Conservation (phyloP, 495 filamentous ascomycete genomes). For the Aspergillus avenaceus region DNA sequence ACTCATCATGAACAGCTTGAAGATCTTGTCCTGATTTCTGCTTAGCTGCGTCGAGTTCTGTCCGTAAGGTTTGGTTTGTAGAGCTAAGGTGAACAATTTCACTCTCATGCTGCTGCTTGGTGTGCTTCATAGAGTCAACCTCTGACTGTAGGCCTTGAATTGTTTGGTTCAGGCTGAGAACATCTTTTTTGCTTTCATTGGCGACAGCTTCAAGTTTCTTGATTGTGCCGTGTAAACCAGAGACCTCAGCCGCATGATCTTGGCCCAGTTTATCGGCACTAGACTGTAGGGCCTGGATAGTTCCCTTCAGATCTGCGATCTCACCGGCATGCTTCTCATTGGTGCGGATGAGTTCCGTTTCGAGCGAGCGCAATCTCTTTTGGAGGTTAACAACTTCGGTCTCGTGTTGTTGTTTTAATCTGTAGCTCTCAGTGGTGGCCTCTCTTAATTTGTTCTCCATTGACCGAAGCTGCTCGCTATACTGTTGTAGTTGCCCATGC, state of each 20-base stretch:
- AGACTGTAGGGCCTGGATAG: conserved; percentile 50
- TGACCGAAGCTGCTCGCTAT: conserved; percentile 46
- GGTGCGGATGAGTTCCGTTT: conserved; percentile 56
- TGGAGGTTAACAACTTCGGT: conserved; percentile 61
- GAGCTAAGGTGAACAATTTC: conserved; percentile 10
- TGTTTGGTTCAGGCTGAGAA: conserved; percentile 13
- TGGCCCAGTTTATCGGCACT: conserved; percentile 49
- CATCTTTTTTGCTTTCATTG: conserved; percentile 42
- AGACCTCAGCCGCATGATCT: conserved; percentile 52
- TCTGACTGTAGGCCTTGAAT: conserved; percentile 43
- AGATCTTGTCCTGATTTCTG: conserved; percentile 51
- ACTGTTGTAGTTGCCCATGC: conserved; percentile 42
- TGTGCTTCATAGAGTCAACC: conserved; percentile 3
- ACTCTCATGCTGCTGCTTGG: conserved; percentile 4
- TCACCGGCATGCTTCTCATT: conserved; percentile 51
- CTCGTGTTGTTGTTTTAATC: conserved; percentile 50
- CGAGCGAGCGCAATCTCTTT: conserved; percentile 53
- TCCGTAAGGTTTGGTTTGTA: not conserved
- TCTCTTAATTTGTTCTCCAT: conserved; percentile 45
- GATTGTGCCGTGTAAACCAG: conserved; percentile 52
- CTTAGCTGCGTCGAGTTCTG: conserved; percentile 44
- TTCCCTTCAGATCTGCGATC: conserved; percentile 52
- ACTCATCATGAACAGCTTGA: conserved; percentile 53
- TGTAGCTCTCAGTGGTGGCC: conserved; percentile 43
- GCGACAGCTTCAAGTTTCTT: conserved; percentile 50